These are phyloP conservation scores for Ceratobasidium sp. DNA, from an alignment of 1,284 basidiomycete species.

Conservation along the genomic window DNA sequence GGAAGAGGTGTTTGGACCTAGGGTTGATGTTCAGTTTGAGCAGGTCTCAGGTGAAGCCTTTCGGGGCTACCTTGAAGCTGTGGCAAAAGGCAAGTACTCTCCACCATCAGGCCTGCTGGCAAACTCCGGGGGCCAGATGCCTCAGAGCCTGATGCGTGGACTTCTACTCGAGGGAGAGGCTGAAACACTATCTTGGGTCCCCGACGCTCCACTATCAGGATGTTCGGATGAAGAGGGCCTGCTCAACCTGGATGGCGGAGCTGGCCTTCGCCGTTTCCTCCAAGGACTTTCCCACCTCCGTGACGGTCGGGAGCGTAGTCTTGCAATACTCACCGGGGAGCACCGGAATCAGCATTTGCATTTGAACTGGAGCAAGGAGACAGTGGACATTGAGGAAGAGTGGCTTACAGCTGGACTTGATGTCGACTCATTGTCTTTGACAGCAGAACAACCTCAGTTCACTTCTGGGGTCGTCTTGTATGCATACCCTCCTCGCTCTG, in stretches of 20 bases:
- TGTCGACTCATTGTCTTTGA: conserved; percentile 18
- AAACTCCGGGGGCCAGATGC: background rate
- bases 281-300: background rate
- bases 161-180: background rate
- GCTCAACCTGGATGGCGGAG: background rate
- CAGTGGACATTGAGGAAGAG: background rate
- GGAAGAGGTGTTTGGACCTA: conserved; percentile 4
- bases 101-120: background rate
- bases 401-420: background rate
- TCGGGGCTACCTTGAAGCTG: background rate
- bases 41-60: background rate
- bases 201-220: background rate
- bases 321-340: background rate
- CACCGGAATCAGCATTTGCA: background rate
- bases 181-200: background rate
- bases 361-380: background rate
- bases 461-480: background rate
- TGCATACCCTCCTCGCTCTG: background rate
- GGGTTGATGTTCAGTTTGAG: background rate
- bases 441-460: background rate
- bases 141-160: background rate
- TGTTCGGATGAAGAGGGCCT: background rate
- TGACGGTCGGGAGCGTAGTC: background rate
- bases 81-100: background rate
- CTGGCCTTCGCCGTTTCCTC: background rate